phyloP scores from a whole-genome alignment of 108 stramenopile genomes.

The Nannochloropsis salina region DNA sequence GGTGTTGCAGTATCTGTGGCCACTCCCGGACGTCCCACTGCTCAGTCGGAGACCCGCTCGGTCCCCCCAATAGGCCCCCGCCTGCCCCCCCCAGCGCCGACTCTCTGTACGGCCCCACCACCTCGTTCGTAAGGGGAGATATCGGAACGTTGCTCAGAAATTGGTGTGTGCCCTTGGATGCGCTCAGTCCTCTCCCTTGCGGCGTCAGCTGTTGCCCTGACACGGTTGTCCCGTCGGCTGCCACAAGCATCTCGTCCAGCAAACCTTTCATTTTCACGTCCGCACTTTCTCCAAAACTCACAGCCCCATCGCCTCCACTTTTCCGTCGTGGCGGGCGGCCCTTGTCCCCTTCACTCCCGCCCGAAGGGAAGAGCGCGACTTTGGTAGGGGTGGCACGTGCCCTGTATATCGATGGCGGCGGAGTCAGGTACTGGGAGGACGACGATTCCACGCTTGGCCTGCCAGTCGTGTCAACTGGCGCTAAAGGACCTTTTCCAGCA shows the following conservation, averaged over 20 bases:
- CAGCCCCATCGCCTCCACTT: not conserved
- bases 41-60: not conserved
- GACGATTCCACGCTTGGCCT: not conserved
- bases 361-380: not conserved
- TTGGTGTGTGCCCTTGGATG: not conserved
- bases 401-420: not conserved
- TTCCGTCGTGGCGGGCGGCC: not conserved
- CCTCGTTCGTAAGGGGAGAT: not conserved
- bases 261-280: not conserved
- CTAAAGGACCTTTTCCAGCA: not conserved
- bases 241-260: not conserved
- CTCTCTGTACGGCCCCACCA: slow-evolving; percentile 16
- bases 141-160: not conserved
- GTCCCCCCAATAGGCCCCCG: slow-evolving; percentile 9
- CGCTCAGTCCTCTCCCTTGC: not conserved
- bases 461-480: not conserved
- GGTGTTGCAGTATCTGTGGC: not conserved
- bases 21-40: not conserved
- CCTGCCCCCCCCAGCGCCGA: not conserved
- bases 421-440: not conserved
- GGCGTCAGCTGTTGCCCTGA: not conserved
- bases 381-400: not conserved
- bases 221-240: not conserved
- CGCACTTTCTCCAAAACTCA: slow-evolving; percentile 13
- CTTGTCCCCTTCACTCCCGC: not conserved